Evolutionary conservation across 2,329 filamentous ascomycete genomes (phyloP), one percentile per base, ranked within the genome.

Genomic region (Trichophyton rubrum): DNA sequence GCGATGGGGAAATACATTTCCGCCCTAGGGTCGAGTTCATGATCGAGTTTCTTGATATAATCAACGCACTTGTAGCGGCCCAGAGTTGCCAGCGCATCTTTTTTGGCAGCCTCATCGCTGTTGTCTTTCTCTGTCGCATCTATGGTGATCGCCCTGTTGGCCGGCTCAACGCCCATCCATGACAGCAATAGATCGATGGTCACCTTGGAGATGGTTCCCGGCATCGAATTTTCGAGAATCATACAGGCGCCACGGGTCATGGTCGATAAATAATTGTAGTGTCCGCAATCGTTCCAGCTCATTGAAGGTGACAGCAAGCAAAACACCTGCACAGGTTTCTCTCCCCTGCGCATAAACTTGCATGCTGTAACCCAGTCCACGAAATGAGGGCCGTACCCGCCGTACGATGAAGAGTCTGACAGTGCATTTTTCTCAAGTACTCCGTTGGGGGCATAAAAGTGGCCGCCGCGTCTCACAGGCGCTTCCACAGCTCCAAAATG

Each of bases 311-410:
- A 65, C 4, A 79, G 66, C 27, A 80, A 68, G 56, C 71, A 70
- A 65, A 79, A 79, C 4, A 80, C 74, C 51, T 77, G 74, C 0
- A 74, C 76, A 60, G 70, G 71, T 66, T 75, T 77, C 15, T 67
- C 65, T 6, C 73, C 71, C 5, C 62, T 51, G 30, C 66, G 64
- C 5, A 81, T 65, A 0, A 69, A 69, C 3, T 67, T 69, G 22
- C 71, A 69, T 0, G 70, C 74, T 0, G 70, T 70, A 0, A 74
- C 69, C 79, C 78, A 81, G 66, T 80, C 78, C 1, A 67, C 62
- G 57, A 80, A 80, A 2, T 66, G 59, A 1, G 65, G 62, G 0
- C 73, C 76, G 9, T 62, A 66, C 0, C 70, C 68, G 1, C 71
- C 74, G 56, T 72, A 77, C 0, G 64, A 59, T 5, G 56, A 13